Evolutionary conservation across 1,284 basidiomycete genomes (phyloP), one percentile per base, ranked within the genome.

Genomic region (Sanghuangporus weigelae): DNA sequence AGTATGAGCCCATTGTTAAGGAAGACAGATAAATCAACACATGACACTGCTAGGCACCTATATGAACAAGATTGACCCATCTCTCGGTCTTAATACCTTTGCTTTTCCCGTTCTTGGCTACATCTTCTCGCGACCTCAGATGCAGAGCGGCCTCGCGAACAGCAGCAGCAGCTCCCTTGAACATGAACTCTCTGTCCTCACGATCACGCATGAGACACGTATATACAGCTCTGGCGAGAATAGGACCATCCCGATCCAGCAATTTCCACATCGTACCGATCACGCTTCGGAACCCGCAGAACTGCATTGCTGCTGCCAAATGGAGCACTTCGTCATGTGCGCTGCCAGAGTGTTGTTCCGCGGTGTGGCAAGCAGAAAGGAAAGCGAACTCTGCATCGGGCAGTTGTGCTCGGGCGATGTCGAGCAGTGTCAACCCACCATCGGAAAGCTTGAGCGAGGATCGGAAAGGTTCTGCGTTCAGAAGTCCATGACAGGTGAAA

Each of bases 201-300:
- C 1, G 4, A 6, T 53, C 31, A 1, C n/a, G 1, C 10, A 11
- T 11, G 19, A 49, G 48, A 7, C 4, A 11, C 7, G 7, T 3
- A 31, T 53, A 31, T 3, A 53, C 23, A 4, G 1, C 1, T 35
- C 31, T 35, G 10, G 50, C 50, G 12, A 53, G 11, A 2, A 11
- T 1, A 14, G 68, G 67, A 10, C 68, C 74, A 54, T 71, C 68
- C 2, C 14, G 14, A 49, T 75, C 72, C 2, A 51, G 57, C 63
- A 76, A 71, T 14, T 65, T 60, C 77, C 77, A 79, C 67, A 78
- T 66, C 38, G 78, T 77, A 16, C 75, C 78, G 11, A 80, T 69
- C 0, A 78, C 77, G 38, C 71, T 73, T 10, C 69, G 66, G 60
- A 74, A 71, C 7, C 76, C 77, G 8, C 68, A 67, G 51, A 75